phyloP scores from a whole-genome alignment of 305 asterid genomes.

The Solanum aculeatissimum region DNA sequence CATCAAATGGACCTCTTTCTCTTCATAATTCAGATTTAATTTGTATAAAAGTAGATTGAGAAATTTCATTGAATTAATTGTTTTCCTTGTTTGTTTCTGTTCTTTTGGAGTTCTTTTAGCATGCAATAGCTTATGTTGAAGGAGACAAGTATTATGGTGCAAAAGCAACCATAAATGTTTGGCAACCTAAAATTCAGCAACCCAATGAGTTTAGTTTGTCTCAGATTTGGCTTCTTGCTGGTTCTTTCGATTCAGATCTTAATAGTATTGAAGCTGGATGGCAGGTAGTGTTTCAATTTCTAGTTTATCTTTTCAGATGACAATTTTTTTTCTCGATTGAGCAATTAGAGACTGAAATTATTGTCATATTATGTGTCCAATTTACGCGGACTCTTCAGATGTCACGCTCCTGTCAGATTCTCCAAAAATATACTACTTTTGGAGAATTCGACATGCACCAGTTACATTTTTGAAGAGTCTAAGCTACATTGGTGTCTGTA shows the following conservation, averaged over 20 bases:
- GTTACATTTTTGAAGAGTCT: neutral
- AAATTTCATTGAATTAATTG: conserved; percentile 6
- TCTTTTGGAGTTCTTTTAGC: conserved; percentile 46
- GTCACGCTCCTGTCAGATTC: neutral
- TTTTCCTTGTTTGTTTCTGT: conserved; percentile 11
- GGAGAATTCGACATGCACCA: neutral
- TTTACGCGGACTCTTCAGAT: neutral
- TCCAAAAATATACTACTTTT: neutral
- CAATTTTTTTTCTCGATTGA: neutral
- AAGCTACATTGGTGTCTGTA: neutral
- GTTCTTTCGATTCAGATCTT: conserved; percentile 54
- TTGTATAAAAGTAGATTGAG: neutral
- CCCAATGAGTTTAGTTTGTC: conserved; percentile 64
- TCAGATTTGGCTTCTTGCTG: conserved; percentile 60
- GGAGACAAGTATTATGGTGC: conserved; percentile 66
- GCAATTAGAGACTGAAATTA: neutral
- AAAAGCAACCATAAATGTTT: conserved; percentile 67
- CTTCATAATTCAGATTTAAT: neutral
- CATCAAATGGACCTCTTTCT: neutral
- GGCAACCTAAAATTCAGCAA: conserved; percentile 64
- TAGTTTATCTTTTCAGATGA: neutral
- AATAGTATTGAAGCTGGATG: conserved; percentile 69
- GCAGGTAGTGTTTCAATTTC: conserved; percentile 29
- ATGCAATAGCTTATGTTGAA: conserved; percentile 59
- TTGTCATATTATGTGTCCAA: neutral